phyloP scores from a whole-genome alignment of 2,329 filamentous ascomycete genomes.

The Exophiala sp. region DNA sequence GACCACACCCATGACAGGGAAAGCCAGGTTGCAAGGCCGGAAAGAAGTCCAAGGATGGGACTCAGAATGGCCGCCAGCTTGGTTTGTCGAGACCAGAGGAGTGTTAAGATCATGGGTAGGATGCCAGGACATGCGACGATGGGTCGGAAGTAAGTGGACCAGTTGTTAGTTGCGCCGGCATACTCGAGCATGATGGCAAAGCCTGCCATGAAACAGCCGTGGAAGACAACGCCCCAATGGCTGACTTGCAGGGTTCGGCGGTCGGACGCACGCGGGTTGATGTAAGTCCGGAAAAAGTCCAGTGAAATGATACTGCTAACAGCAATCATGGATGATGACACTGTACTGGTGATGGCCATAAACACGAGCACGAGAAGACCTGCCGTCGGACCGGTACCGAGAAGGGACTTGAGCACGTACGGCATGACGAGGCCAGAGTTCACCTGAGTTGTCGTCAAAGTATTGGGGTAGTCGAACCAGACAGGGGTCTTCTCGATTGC shows the following conservation, averaged over 20 bases:
- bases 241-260: constrained; percentile 41
- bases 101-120: constrained; percentile 37
- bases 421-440: constrained; percentile 46
- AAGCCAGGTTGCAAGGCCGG: constrained; percentile 33
- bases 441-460: constrained; percentile 39
- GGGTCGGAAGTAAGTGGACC: constrained; percentile 40
- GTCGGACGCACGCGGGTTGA: constrained; percentile 44
- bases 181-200: constrained; percentile 46
- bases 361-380: constrained; percentile 47
- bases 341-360: constrained; percentile 49
- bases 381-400: constrained; percentile 40
- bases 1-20: constrained; percentile 34
- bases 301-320: constrained; percentile 48
- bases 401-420: constrained; percentile 41
- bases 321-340: constrained; percentile 48
- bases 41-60: constrained; percentile 11
- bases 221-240: constrained; percentile 45
- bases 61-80: constrained; percentile 41
- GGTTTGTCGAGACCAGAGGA: constrained; percentile 38
- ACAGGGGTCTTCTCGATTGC: constrained; percentile 44
- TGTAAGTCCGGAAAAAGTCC: constrained; percentile 48
- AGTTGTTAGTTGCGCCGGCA: constrained; percentile 47
- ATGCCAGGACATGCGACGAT: constrained; percentile 43
- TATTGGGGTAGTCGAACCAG: constrained; percentile 42
- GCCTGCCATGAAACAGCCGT: constrained; percentile 45